Base-by-base conservation (phyloP, 2,329 filamentous ascomycete species). In the Alternaria sp. region DNA sequence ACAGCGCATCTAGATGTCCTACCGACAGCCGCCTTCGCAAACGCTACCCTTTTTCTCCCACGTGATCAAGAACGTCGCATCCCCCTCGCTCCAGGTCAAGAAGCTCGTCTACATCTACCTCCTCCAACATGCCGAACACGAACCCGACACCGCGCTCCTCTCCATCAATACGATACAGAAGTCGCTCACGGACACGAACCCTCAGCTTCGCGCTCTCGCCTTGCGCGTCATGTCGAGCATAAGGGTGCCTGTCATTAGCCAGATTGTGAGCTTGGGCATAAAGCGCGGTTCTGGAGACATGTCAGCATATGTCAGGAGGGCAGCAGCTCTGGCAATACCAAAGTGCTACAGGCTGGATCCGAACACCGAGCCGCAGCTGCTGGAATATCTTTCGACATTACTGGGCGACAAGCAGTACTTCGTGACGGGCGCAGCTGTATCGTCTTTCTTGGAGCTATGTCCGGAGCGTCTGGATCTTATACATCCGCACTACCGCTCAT, bases 141-240 rank as follows among this genome's bases (percentile, higher is more conserved):
- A 98, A 76, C 96, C 95, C 61, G 96, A 99, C 81, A 92, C 97
- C 49, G 94, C 96, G 20, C 87, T 99, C 41, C 87, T 99, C 47
- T 97, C 94, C 63, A 97, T 99, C 87, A 99, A 99, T 82, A 97
- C 96, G 7, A 98, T 99, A 72, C 96, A 99, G 78, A 98, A 97
- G 82, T 97, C 95, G 10, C 88, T 99, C 62, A 97, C 94, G 23
- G 96, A 99, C 81, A 86, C 90, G 61, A 97, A 94, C 78, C 93
- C 96, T 2, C 92, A 97, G 76, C 89, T 97, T 20, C 90, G 96
- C 70, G 93, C 95, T 21, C 90, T 99, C 74, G 96, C 96, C 0
- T 86, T 99, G 66, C 93, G 94, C 67, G 97, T 96, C 69, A 99
- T 99, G 95, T 96, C 94, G 0, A 94, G 93, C 12, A 98, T 99